Evolutionary conservation across 2,329 filamentous ascomycete genomes (phyloP).

Genomic region (Herpotrichia juniperi): DNA sequence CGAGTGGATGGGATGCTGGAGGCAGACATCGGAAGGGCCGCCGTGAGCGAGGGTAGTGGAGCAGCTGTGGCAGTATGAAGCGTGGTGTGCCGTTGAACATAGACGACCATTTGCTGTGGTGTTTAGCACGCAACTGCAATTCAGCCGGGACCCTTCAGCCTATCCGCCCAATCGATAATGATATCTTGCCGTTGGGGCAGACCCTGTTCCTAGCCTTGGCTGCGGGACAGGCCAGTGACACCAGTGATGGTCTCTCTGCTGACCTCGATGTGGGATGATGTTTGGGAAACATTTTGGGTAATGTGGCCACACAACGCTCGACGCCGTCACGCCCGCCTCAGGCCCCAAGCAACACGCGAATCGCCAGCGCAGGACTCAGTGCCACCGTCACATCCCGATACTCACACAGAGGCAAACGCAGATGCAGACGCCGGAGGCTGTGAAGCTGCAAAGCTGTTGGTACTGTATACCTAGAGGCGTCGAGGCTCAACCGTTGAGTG

Average conservation of each 20-base stretch:
- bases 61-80: neutral
- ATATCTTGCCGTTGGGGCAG: slow-evolving; percentile 38
- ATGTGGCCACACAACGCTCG: slow-evolving; percentile 29
- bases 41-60: neutral
- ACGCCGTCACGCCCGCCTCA: slow-evolving; percentile 17
- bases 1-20: neutral
- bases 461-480: neutral
- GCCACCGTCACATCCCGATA: slow-evolving; percentile 37
- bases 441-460: neutral
- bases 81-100: slow-evolving; percentile 32
- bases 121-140: slow-evolving; percentile 20
- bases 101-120: neutral
- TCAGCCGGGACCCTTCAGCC: slow-evolving; percentile 31
- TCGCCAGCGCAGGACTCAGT: slow-evolving; percentile 29
- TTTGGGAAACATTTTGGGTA: slow-evolving; percentile 39
- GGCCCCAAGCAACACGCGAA: slow-evolving; percentile 12
- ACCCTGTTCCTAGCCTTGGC: slow-evolving; percentile 35
- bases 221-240: slow-evolving; percentile 12
- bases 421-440: slow-evolving; percentile 4
- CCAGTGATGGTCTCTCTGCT: slow-evolving; percentile 28
- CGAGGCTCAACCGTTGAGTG: neutral
- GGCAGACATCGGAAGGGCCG: neutral
- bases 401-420: slow-evolving; percentile 12
- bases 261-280: slow-evolving; percentile 35
- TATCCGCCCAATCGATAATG: slow-evolving; percentile 49